Conservation (phyloP, 495 filamentous ascomycete species). For the Aspergillus coremiiformis region DNA sequence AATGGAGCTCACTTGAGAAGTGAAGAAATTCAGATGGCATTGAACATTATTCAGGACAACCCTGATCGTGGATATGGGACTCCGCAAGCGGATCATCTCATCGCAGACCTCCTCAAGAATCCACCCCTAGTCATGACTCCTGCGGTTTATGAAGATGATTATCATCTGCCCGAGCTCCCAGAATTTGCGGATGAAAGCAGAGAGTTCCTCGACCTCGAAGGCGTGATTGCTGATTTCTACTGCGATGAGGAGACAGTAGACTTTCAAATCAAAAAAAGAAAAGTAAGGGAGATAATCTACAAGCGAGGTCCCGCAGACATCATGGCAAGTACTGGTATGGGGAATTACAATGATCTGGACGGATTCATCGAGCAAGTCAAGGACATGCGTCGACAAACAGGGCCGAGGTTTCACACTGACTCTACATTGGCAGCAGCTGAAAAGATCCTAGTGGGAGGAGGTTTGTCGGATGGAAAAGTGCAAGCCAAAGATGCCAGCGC, state of each 20-base stretch:
- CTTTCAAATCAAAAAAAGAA: background rate
- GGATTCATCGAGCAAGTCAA: background rate
- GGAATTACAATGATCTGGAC: background rate
- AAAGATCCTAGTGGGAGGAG: too few relatives aligned
- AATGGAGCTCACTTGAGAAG: slow-evolving; percentile 3
- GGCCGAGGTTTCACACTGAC: too few relatives aligned
- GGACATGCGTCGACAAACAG: too few relatives aligned
- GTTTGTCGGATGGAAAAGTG: too few relatives aligned
- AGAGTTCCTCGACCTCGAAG: background rate
- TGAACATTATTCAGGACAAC: background rate
- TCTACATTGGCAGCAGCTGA: too few relatives aligned
- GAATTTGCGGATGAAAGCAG: background rate
- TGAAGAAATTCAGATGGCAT: background rate
- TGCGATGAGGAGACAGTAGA: background rate
- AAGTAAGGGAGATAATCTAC: background rate
- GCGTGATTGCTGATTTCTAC: slow-evolving; percentile 1
- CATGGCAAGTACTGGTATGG: background rate
- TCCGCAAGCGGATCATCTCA: background rate
- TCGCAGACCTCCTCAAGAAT: background rate
- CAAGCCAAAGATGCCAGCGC: too few relatives aligned
- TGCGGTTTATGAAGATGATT: background rate
- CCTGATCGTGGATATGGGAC: too few relatives aligned
- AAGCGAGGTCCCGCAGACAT: background rate
- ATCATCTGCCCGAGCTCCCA: background rate
- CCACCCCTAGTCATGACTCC: background rate